A percentile compares a stretch with the other conserved stretches of the same genome.
Evolutionary conservation across 306 rosid genomes (phyloP).

Genomic region (Mimosa bimucronata): DNA sequence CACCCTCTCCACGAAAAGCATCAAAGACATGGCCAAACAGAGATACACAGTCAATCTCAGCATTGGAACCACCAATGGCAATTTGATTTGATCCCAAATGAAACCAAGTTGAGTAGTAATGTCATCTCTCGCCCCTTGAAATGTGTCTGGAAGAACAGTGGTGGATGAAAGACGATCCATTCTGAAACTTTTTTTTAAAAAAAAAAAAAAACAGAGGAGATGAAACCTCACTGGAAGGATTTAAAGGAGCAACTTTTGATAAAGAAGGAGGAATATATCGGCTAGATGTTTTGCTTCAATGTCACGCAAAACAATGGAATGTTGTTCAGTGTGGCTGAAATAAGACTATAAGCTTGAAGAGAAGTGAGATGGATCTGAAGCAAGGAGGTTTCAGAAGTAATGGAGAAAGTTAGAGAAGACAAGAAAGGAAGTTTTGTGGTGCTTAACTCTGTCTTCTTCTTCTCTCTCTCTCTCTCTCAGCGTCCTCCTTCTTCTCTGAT

Average conservation of each 20-base stretch:
- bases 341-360: conserved; percentile 27
- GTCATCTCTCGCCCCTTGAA: conserved; percentile 71
- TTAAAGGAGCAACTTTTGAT: conserved; percentile 41
- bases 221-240: conserved; percentile 14
- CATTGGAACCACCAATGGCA: conserved; percentile 81
- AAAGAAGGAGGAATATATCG: conserved; percentile 40
- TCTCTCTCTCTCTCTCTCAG: not conserved
- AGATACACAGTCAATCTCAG: conserved; percentile 56
- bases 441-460: not conserved
- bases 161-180: conserved; percentile 68
- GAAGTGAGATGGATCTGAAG: conserved; percentile 46
- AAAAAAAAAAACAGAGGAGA: conserved; percentile 19
- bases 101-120: conserved; percentile 58
- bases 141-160: conserved; percentile 55
- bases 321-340: conserved; percentile 48
- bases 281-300: conserved; percentile 53
- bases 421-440: not conserved
- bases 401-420: not conserved
- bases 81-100: conserved; percentile 73
- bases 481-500: conserved; percentile 37
- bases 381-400: conserved; percentile 31
- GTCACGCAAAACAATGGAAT: conserved; percentile 54
- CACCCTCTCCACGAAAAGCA: conserved; percentile 80
- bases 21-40: conserved; percentile 78
- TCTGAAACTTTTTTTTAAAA: conserved; percentile 11